phyloP scores from a whole-genome alignment of 148 eudicot genomes.

The Fallopia convolvulus region DNA sequence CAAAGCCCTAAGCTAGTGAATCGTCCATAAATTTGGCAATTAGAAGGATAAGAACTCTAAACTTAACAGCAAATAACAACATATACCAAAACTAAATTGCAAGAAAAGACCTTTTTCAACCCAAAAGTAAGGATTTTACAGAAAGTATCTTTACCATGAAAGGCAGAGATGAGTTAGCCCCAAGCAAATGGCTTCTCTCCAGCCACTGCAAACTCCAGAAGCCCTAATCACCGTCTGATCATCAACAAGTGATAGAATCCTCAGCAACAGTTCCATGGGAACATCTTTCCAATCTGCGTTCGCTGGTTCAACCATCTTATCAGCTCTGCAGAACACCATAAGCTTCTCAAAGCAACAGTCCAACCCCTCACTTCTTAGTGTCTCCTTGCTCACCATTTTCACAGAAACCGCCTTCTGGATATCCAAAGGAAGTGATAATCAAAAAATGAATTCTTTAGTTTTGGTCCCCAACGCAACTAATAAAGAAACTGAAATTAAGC shows the following conservation, averaged over 20 bases:
- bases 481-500: not conserved
- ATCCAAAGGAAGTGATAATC: not conserved
- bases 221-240: conserved; percentile 74
- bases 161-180: conserved; percentile 74
- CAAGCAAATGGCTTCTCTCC: conserved; percentile 82
- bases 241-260: conserved; percentile 73
- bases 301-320: conserved; percentile 26
- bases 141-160: conserved; percentile 54
- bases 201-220: conserved; percentile 75
- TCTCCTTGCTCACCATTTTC: conserved; percentile 33
- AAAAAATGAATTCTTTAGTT: not conserved
- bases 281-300: conserved; percentile 75
- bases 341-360: conserved; percentile 53
- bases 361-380: conserved; percentile 40
- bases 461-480: conserved; percentile 1
- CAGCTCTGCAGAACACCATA: conserved; percentile 45
- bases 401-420: not conserved
- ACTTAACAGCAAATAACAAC: not conserved
- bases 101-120: not conserved
- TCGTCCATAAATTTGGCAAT: not conserved
- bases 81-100: not conserved
- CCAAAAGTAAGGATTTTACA: not conserved
- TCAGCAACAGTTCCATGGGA: conserved; percentile 80
- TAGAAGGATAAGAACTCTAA: not conserved
- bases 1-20: not conserved